Evolutionary conservation across 257 asterid genomes (phyloP).

Genomic region (Gardenia jasminoides): DNA sequence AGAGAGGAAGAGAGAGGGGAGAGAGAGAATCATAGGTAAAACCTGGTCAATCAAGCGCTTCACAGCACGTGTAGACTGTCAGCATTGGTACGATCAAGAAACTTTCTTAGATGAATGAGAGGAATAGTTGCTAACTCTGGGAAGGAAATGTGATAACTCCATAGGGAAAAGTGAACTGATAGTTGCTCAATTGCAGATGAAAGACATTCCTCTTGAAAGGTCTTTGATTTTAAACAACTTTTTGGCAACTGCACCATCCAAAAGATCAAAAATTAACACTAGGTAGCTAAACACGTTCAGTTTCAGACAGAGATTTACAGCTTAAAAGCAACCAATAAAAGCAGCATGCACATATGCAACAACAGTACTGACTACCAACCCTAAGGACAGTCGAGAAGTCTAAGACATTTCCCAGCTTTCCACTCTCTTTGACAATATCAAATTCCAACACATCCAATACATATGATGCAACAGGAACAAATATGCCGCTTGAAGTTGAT

Average conservation of each 20-base stretch:
- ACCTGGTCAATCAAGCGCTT: conserved; percentile 93
- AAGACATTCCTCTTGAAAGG: conserved; percentile 79
- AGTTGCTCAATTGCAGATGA: conserved; percentile 66
- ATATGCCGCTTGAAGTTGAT: conserved; percentile 63
- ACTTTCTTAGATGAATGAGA: conserved; percentile 60
- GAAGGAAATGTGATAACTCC: conserved; percentile 88
- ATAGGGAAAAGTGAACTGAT: conserved; percentile 68
- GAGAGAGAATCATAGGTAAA: conserved; percentile 16
- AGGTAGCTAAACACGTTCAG: conserved; percentile 16
- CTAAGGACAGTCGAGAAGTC: conserved; percentile 54
- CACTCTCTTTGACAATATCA: conserved; percentile 65
- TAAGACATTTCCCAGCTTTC: conserved; percentile 41
- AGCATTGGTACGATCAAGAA: conserved; percentile 43
- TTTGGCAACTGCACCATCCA: conserved; percentile 73
- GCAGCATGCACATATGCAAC: not conserved
- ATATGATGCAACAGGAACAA: conserved; percentile 72
- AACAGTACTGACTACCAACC: conserved; percentile 46
- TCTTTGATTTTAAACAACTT: conserved; percentile 57
- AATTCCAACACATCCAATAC: conserved; percentile 78
- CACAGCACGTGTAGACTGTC: conserved; percentile 65
- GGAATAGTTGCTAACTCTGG: conserved; percentile 89
- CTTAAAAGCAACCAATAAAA: not conserved
- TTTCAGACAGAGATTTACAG: not conserved
- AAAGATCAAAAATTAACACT: conserved; percentile 18
- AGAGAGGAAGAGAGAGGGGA: not conserved